These are phyloP conservation scores for Ophiostoma novo-ulmi DNA, from an alignment of 2,329 filamentous ascomycete species.

Conservation along the genomic window DNA sequence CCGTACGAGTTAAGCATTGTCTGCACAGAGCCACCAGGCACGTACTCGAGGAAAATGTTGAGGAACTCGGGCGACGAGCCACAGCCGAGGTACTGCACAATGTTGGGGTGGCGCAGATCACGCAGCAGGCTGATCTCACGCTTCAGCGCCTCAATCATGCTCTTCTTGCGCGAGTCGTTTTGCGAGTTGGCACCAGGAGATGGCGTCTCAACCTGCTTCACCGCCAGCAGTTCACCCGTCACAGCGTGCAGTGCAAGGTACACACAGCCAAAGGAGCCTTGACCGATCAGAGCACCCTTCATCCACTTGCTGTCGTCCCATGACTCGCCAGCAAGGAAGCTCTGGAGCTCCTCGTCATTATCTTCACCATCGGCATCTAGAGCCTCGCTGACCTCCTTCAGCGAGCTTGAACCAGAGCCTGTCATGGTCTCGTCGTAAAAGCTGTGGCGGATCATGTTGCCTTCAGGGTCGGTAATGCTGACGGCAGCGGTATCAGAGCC, in stretches of 20 bases:
- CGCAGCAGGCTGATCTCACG: constrained; percentile 91
- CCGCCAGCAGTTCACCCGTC: constrained; percentile 93
- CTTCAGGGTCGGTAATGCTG: constrained; percentile 72
- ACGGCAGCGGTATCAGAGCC: constrained; percentile 65
- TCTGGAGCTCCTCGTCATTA: constrained; percentile 78
- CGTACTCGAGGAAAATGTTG: constrained; percentile 99
- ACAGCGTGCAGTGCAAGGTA: constrained; percentile 93
- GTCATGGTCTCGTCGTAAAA: constrained; percentile 79
- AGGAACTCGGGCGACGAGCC: constrained; percentile 85
- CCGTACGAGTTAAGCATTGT: constrained; percentile 99
- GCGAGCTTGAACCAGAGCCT: constrained; percentile 60
- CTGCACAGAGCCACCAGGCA: constrained; percentile 92
- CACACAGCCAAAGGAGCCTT: constrained; percentile 93
- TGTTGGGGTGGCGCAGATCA: constrained; percentile 91
- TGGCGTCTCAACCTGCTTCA: constrained; percentile 95
- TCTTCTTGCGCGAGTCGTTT: constrained; percentile 87
- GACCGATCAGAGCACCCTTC: constrained; percentile 95
- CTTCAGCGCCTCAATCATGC: constrained; percentile 96
- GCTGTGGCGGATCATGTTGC: constrained; percentile 64
- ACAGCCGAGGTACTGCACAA: constrained; percentile 95
- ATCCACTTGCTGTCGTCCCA: constrained; percentile 99
- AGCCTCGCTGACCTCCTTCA: constrained; percentile 79
- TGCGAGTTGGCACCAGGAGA: constrained; percentile 70
- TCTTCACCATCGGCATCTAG: constrained; percentile 89
- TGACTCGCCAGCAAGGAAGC: constrained; percentile 85